phyloP scores from a whole-genome alignment of 768 basidiomycete species.

The Hebeloma cylindrosporum region DNA sequence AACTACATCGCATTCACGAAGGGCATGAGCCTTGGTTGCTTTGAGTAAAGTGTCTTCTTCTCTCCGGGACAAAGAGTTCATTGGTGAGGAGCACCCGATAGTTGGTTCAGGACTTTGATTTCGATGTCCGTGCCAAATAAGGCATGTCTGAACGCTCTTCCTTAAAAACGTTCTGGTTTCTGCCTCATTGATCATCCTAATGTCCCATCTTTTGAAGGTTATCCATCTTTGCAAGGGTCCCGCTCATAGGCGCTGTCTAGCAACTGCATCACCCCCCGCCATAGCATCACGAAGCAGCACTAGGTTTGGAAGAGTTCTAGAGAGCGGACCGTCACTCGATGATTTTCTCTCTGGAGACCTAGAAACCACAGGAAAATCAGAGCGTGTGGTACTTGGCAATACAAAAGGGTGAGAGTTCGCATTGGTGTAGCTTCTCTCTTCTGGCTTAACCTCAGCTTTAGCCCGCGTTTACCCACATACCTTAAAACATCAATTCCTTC shows the following conservation, averaged over 20 bases:
- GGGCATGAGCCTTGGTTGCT: slow-evolving; percentile 73
- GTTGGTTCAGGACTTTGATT: too few species aligned
- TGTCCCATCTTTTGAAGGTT: slow-evolving; percentile 19
- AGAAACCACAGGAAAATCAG: too few species aligned
- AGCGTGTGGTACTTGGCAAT: slow-evolving; percentile 72
- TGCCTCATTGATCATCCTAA: slow-evolving; percentile 8
- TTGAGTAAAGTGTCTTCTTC: slow-evolving; percentile 88
- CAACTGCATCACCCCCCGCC: slow-evolving; percentile 31
- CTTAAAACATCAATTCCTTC: slow-evolving; percentile 93
- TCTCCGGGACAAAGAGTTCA: slow-evolving; percentile 84
- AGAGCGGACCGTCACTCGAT: slow-evolving; percentile 70
- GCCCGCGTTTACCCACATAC: slow-evolving; percentile 83
- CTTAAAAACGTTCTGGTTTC: too few species aligned
- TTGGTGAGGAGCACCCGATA: too few species aligned
- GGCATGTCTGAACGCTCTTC: too few species aligned
- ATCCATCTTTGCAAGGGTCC: slow-evolving; percentile 11
- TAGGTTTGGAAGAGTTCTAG: slow-evolving; percentile 53
- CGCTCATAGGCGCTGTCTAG: slow-evolving; percentile 24
- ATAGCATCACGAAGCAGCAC: slow-evolving; percentile 30
- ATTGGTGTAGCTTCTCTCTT: neutral
- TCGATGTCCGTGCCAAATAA: too few species aligned
- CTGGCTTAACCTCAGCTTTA: slow-evolving; percentile 27
- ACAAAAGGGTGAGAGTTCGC: slow-evolving; percentile 52
- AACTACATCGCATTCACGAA: slow-evolving; percentile 73
- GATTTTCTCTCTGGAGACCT: slow-evolving; percentile 80